phyloP scores from a whole-genome alignment of 495 filamentous ascomycete genomes.

The Pyrenopolyporus hunteri region DNA sequence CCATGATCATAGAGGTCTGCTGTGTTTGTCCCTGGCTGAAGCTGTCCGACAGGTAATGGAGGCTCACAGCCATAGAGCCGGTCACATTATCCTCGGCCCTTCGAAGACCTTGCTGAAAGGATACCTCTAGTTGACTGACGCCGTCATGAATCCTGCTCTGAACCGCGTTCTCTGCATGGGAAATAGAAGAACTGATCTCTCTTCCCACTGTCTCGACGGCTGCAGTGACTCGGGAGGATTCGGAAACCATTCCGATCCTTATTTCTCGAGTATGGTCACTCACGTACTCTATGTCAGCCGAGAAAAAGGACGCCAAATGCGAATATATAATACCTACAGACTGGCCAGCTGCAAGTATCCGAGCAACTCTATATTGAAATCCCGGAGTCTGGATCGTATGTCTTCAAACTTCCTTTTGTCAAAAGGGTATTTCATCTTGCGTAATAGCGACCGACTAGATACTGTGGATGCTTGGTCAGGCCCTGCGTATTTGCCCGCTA shows the following conservation, averaged over 20 bases:
- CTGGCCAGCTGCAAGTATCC: constrained; percentile 6
- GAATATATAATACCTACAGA: not conserved
- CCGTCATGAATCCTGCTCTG: not conserved
- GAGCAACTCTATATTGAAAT: not conserved
- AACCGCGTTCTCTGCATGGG: not conserved
- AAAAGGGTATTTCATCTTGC: constrained; percentile 12
- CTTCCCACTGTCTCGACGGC: constrained; percentile 2
- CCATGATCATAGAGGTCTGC: too few species aligned
- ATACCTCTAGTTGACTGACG: not conserved
- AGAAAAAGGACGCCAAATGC: not conserved
- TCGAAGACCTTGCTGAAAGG: not conserved
- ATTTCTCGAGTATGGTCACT: constrained; percentile 16
- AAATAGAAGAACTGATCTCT: constrained; percentile 7
- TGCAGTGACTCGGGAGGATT: not conserved
- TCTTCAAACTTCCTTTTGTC: constrained; percentile 12
- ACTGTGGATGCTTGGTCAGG: too few species aligned
- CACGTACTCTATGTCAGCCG: not conserved
- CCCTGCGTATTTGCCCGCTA: constrained; percentile 2
- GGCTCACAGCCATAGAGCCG: not conserved
- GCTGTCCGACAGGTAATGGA: not conserved
- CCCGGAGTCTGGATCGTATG: constrained; percentile 4
- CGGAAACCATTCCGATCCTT: not conserved
- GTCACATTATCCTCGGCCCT: not conserved
- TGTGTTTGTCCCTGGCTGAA: too few species aligned
- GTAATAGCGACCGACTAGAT: not conserved